Percentiles rank a stretch among this genome's conserved stretches.
phyloP scores from a whole-genome alignment of 768 basidiomycete species.

The Serpula lacrymans region DNA sequence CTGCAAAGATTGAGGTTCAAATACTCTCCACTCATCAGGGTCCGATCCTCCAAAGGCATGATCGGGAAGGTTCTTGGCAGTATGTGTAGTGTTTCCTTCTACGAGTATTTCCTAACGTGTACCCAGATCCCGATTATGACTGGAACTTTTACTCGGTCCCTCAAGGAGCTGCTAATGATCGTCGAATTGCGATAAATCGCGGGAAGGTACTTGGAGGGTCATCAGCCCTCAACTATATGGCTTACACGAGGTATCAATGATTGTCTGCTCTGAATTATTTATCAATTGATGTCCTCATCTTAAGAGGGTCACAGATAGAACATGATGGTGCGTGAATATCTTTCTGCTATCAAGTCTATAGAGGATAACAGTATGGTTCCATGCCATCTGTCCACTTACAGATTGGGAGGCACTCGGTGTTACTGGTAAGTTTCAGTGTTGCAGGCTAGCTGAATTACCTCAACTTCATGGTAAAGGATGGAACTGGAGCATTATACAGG shows the following conservation, averaged over 20 bases:
- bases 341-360: background rate
- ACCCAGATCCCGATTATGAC: conserved; percentile 14
- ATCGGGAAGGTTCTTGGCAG: conserved; percentile 8
- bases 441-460: background rate
- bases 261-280: too few species aligned
- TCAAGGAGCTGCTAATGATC: conserved; percentile 7
- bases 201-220: conserved; percentile 13
- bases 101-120: background rate
- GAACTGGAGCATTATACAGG: conserved; percentile 10
- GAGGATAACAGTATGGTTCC: background rate
- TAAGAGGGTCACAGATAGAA: conserved; percentile 14
- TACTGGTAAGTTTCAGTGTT: conserved; percentile 6
- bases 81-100: conserved; percentile 1
- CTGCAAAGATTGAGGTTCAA: too few species aligned
- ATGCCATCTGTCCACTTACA: background rate
- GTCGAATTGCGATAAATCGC: conserved; percentile 6
- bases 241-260: background rate
- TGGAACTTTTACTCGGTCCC: conserved; percentile 12
- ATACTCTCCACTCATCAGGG: background rate
- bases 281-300: background rate
- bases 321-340: conserved; percentile 6
- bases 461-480: conserved; percentile 9
- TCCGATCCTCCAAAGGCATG: conserved; percentile 5
- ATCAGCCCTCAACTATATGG: conserved; percentile 13
- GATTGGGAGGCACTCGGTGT: conserved; percentile 14